Percentiles rank a stretch among this genome's conserved stretches.
Conservation (phyloP, 768 basidiomycete genomes). For the Leccinellum albellum region DNA sequence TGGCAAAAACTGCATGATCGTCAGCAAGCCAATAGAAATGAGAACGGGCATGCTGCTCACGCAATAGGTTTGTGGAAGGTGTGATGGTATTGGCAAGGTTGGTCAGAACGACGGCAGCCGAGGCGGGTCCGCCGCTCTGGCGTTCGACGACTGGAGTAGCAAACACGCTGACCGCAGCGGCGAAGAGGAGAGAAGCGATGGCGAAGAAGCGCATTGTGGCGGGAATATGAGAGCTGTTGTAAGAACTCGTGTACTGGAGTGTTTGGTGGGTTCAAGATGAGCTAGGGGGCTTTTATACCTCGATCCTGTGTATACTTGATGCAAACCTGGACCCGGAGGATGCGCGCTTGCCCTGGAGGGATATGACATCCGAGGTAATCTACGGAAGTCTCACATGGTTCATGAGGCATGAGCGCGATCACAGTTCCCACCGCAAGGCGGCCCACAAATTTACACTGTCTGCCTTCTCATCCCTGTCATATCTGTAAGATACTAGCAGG, state of each 20-base stretch:
- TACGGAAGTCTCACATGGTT: not conserved
- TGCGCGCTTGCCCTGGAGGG: not conserved
- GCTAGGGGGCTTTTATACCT: conserved; percentile 11
- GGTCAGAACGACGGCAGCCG: conserved; percentile 5
- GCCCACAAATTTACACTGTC: not conserved
- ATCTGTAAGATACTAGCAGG: not conserved
- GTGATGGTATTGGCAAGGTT: conserved; percentile 1
- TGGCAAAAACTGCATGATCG: conserved; percentile 9
- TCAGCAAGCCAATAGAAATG: not conserved
- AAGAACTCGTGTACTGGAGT: conserved; percentile 9
- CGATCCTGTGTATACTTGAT: not conserved
- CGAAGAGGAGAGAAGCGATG: conserved; percentile 4
- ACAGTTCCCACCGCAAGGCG: not conserved
- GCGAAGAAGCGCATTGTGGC: conserved; percentile 10
- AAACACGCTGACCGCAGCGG: conserved; percentile 6
- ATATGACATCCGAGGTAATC: not conserved
- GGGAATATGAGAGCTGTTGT: not conserved
- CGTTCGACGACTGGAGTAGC: conserved; percentile 10
- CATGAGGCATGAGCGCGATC: not conserved
- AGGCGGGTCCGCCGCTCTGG: not conserved
- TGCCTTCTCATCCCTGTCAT: not conserved
- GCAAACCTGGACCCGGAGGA: not conserved
- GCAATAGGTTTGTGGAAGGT: conserved; percentile 7
- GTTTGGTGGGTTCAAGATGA: conserved; percentile 1
- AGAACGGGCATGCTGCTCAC: not conserved